phyloP scores from a whole-genome alignment of 805 yeast genomes.

The Candida vartiovaarae region DNA sequence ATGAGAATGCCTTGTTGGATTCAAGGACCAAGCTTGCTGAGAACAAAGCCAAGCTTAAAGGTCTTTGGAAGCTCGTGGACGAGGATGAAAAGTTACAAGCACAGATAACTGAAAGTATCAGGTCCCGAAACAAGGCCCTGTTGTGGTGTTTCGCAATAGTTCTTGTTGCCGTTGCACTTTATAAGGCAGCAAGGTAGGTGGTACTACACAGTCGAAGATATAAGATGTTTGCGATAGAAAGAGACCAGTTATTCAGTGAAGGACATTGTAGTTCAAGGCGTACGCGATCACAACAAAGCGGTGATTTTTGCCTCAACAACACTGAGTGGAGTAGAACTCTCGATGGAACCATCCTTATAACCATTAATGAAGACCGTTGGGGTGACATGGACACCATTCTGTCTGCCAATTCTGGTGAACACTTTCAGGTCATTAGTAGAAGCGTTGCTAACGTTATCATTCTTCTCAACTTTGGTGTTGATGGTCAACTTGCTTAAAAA shows the following conservation, averaged over 20 bases:
- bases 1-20: slow-evolving; percentile 4
- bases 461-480: slow-evolving; percentile 22
- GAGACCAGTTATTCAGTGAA: too few species aligned
- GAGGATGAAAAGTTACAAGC: slow-evolving; percentile 4
- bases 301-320: slow-evolving; percentile 25
- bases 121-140: slow-evolving; percentile 1
- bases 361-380: slow-evolving; percentile 77
- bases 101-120: slow-evolving; percentile 2
- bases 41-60: slow-evolving; percentile 10
- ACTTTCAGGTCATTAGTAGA: slow-evolving; percentile 61
- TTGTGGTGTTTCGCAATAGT: background rate
- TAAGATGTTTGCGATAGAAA: too few species aligned
- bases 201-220: too few species aligned
- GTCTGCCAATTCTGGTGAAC: slow-evolving; percentile 66
- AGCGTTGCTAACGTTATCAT: slow-evolving; percentile 49
- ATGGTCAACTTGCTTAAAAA: slow-evolving; percentile 25
- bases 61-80: slow-evolving; percentile 8
- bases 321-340: slow-evolving; percentile 51
- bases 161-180: background rate
- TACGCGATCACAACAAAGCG: slow-evolving; percentile 5
- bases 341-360: slow-evolving; percentile 46
- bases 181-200: background rate
- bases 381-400: slow-evolving; percentile 76
- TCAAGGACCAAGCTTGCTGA: slow-evolving; percentile 8
- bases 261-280: too few species aligned